phyloP scores from a whole-genome alignment of 2,329 filamentous ascomycete species.

The Hansfordia pulvinata region DNA sequence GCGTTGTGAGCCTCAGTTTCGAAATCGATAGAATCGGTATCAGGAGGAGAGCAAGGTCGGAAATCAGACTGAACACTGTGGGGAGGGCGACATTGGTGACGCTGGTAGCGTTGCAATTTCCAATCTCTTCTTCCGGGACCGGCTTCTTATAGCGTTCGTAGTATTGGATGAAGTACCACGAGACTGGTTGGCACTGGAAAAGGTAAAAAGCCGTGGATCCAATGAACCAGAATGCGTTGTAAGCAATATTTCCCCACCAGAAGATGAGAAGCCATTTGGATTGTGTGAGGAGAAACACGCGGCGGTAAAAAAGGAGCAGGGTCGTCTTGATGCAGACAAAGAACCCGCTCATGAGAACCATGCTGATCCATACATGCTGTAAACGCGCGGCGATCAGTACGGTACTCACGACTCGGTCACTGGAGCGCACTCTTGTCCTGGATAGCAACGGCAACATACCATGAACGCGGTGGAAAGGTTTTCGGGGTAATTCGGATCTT shows the following conservation, averaged over 20 bases:
- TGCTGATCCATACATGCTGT: slow-evolving; percentile 14
- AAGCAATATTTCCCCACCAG: slow-evolving; percentile 12
- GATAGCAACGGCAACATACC: no score
- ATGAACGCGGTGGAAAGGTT: slow-evolving; percentile 11
- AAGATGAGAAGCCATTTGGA: slow-evolving; percentile 8
- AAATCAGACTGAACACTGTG: slow-evolving; percentile 11
- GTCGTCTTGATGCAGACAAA: slow-evolving; percentile 12
- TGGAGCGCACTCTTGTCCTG: no score
- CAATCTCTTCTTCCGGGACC: slow-evolving; percentile 5
- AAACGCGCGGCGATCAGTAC: no score
- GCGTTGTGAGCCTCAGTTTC: slow-evolving; percentile 7
- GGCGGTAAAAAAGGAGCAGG: slow-evolving; percentile 12
- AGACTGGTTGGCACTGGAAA: slow-evolving; percentile 10
- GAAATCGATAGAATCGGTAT: slow-evolving; percentile 11
- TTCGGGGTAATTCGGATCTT: slow-evolving; percentile 8
- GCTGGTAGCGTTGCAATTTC: slow-evolving; percentile 11
- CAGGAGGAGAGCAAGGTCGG: slow-evolving; percentile 9
- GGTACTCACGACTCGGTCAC: no score
- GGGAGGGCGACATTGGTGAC: slow-evolving; percentile 11
- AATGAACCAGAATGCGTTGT: slow-evolving; percentile 12
- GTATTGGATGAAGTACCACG: slow-evolving; percentile 12
- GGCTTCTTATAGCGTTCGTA: slow-evolving; percentile 6
- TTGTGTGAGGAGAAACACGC: slow-evolving; percentile 9
- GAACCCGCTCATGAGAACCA: slow-evolving; percentile 13
- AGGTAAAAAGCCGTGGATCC: slow-evolving; percentile 12